Evolutionary conservation across 805 yeast species (phyloP), one percentile per base, ranked within the genome.

Genomic region (Metschnikowia corniflorae): DNA sequence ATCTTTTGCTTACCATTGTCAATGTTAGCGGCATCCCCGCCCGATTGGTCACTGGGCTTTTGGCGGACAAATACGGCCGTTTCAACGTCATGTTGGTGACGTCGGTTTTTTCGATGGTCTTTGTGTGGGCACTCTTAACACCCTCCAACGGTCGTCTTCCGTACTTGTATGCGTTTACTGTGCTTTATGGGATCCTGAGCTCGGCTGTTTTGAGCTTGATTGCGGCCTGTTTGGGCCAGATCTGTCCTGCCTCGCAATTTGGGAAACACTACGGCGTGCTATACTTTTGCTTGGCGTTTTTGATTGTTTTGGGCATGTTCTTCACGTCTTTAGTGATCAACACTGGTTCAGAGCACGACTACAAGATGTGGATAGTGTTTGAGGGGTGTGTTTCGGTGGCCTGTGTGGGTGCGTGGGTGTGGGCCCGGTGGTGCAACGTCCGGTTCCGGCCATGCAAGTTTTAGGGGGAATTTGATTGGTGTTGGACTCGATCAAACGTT

Each of bases 211-310:
- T 84, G 24, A 71, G 85, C 0, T 49, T 83, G 31, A 73, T 82
- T 1, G 87, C 91, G 0, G 79, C 77, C 2, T 82, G 88, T 42
- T 70, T 81, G 12, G 74, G 84, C 0, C 74, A 74, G 34, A 76
- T 84, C 17, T 73, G 81, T n/a, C 72, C 70, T 10, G 78, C 82
- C 0, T 64, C 70, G 40, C 75, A 77, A 38, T 82, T 81, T 52
- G 89, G 89, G 10, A 78, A 75, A 43, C 60, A 82, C 17, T 83
- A 77, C 46, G 88, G 88, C 0, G 70, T 86, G n/a, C 71, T 79
- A 39, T 81, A 79, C 53, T 44, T 41, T 16, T 40, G 39, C 31
- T 31, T 42, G 27, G 43, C 48, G n/a, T 41, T 44, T 32, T 28
- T 37, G 29, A 37, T 31, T 10, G 37, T 39, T 16, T 31, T 39